These are phyloP conservation scores for Trichocladium antarcticum DNA, from an alignment of 495 filamentous ascomycete genomes.

Conservation along the genomic window DNA sequence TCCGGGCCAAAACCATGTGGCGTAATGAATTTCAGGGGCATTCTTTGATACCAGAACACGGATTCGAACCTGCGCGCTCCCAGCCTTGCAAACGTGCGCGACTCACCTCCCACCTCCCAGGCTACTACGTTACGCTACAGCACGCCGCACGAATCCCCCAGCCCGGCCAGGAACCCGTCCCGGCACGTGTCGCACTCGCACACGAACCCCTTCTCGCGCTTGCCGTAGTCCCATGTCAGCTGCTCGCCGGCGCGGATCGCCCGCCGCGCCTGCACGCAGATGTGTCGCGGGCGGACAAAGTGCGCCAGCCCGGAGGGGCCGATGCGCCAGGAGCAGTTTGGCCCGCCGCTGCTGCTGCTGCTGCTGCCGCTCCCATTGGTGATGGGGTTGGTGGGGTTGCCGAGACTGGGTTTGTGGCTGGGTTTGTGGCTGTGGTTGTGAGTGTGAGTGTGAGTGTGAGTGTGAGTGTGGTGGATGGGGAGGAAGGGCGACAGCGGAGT, in stretches of 20 bases:
- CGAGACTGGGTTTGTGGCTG: background rate
- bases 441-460: background rate
- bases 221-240: conserved; percentile 23
- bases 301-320: conserved; percentile 11
- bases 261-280: conserved; percentile 19
- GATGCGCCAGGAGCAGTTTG: conserved; percentile 22
- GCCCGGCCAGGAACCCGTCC: background rate
- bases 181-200: conserved; percentile 19
- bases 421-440: background rate
- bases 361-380: background rate
- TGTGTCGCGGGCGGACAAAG: conserved; percentile 14
- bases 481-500: background rate
- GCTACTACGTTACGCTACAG: too few species aligned
- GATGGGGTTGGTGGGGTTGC: background rate
- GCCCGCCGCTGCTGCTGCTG: background rate
- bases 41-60: background rate
- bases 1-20: conserved; percentile 8
- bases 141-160: conserved; percentile 5
- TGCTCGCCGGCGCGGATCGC: conserved; percentile 23
- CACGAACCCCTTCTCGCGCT: conserved; percentile 13
- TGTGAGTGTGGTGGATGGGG: background rate
- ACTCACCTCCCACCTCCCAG: background rate
- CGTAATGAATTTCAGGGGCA: background rate
- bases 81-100: background rate
- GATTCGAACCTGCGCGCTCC: background rate